These are phyloP conservation scores for Nitzschia sp. DNA, from an alignment of 108 stramenopile species.

Conservation along the genomic window DNA sequence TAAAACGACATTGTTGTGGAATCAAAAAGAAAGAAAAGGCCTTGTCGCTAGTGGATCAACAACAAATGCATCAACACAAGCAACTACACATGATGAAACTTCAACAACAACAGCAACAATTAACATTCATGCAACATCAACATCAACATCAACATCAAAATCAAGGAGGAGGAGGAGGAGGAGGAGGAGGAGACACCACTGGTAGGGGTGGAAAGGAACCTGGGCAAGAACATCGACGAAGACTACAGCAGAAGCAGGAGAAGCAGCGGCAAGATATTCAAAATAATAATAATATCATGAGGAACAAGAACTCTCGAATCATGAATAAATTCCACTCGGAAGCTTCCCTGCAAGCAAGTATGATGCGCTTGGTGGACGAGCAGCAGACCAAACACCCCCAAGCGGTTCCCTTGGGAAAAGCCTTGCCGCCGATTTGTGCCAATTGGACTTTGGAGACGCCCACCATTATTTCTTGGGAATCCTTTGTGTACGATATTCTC, in stretches of 20 bases:
- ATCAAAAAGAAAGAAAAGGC: not conserved
- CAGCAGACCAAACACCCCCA: not conserved
- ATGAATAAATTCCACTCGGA: not conserved
- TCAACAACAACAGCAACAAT: not conserved
- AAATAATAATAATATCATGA: not conserved
- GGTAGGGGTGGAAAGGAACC: not conserved
- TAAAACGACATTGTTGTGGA: conserved; percentile 21
- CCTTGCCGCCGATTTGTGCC: not conserved
- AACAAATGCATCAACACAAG: conserved; percentile 7
- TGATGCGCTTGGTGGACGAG: not conserved
- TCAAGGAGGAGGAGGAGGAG: too few relatives aligned
- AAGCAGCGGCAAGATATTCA: not conserved
- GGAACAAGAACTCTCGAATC: not conserved
- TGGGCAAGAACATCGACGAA: not conserved
- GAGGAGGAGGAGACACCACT: too few relatives aligned
- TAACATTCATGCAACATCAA: too few relatives aligned
- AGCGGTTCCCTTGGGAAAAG: not conserved
- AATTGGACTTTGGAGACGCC: conserved; percentile 12
- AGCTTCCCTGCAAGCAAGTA: not conserved
- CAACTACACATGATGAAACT: not conserved
- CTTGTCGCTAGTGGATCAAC: not conserved
- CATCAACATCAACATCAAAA: not conserved
- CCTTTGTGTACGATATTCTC: conserved; percentile 20
- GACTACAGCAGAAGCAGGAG: not conserved
- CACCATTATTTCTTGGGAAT: conserved; percentile 27